These are phyloP conservation scores for Hyaloscypha variabilis DNA, from an alignment of 495 filamentous ascomycete species.

Conservation along the genomic window DNA sequence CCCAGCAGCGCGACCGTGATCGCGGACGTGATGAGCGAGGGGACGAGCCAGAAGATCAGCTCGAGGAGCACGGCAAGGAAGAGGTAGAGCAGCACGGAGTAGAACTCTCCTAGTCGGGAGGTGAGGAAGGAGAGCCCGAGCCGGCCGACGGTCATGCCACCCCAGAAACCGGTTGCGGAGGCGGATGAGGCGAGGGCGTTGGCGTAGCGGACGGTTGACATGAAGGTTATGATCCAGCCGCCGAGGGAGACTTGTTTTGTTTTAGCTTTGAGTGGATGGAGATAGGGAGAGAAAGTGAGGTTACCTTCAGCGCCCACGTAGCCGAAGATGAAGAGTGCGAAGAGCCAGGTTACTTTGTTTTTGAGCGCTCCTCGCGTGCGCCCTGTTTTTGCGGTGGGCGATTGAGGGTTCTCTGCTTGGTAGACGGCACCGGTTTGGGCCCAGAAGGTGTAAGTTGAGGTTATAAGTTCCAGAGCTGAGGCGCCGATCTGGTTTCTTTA, in stretches of 20 bases:
- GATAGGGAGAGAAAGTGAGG: background rate
- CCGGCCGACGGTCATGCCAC: constrained; percentile 75
- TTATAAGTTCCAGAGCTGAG: constrained; percentile 60
- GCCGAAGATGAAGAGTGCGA: constrained; percentile 65
- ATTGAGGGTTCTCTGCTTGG: constrained; percentile 48
- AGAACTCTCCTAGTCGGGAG: constrained; percentile 69
- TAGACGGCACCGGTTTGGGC: constrained; percentile 64
- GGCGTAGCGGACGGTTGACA: constrained; percentile 73
- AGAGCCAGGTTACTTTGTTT: constrained; percentile 69
- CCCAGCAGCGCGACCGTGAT: constrained; percentile 74
- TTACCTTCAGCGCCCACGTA: constrained; percentile 75
- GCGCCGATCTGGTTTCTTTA: constrained; percentile 52
- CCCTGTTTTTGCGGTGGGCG: constrained; percentile 34
- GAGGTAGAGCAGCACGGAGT: constrained; percentile 57
- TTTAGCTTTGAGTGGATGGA: background rate
- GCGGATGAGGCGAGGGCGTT: constrained; percentile 71
- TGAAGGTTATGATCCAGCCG: constrained; percentile 86
- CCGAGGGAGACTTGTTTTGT: constrained; percentile 75
- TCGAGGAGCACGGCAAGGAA: constrained; percentile 67
- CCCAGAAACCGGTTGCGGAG: constrained; percentile 83
- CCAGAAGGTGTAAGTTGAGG: constrained; percentile 67
- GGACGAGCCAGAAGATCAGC: constrained; percentile 83
- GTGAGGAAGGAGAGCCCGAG: constrained; percentile 71
- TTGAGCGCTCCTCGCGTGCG: constrained; percentile 59
- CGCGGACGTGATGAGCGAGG: constrained; percentile 71